phyloP scores from a whole-genome alignment of 768 basidiomycete genomes.

The Hypholoma sublateritium region DNA sequence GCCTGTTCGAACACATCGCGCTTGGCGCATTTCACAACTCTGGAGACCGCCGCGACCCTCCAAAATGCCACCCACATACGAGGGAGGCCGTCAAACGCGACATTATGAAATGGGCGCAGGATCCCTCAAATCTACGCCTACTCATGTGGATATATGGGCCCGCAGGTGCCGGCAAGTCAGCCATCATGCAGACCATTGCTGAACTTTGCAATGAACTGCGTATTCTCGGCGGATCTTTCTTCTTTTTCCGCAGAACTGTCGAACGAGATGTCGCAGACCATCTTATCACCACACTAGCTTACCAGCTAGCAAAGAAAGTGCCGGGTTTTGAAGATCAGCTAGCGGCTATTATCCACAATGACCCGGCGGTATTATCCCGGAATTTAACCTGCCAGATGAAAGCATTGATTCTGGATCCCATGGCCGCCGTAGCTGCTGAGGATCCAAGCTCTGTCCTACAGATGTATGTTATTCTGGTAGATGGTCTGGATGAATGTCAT shows the following conservation, averaged over 20 bases:
- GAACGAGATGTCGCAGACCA: not conserved
- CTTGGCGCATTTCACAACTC: not conserved
- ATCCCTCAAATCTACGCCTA: not conserved
- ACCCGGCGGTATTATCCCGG: conserved; percentile 6
- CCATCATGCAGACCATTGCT: conserved; percentile 15
- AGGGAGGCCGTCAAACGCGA: conserved; percentile 4
- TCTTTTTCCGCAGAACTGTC: conserved; percentile 5
- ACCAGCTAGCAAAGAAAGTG: conserved; percentile 8
- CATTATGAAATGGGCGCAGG: conserved; percentile 9
- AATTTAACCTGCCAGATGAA: conserved; percentile 4
- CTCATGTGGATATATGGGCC: conserved; percentile 18
- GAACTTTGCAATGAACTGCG: not conserved
- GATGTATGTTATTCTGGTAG: conserved; percentile 8
- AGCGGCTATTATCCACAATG: not conserved
- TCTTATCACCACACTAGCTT: conserved; percentile 13
- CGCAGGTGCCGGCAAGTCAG: conserved; percentile 20
- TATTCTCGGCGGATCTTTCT: conserved; percentile 12
- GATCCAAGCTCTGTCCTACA: not conserved
- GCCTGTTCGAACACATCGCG: not conserved
- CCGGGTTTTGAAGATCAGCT: not conserved
- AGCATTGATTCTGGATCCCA: conserved; percentile 9
- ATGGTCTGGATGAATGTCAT: conserved; percentile 20
- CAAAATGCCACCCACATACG: conserved; percentile 4
- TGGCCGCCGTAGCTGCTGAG: not conserved
- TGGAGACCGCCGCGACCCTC: not conserved